Evolutionary conservation across 2,329 filamentous ascomycete species (phyloP), one percentile per base, ranked within the genome.

Genomic region (Incumbomyces delicatus): DNA sequence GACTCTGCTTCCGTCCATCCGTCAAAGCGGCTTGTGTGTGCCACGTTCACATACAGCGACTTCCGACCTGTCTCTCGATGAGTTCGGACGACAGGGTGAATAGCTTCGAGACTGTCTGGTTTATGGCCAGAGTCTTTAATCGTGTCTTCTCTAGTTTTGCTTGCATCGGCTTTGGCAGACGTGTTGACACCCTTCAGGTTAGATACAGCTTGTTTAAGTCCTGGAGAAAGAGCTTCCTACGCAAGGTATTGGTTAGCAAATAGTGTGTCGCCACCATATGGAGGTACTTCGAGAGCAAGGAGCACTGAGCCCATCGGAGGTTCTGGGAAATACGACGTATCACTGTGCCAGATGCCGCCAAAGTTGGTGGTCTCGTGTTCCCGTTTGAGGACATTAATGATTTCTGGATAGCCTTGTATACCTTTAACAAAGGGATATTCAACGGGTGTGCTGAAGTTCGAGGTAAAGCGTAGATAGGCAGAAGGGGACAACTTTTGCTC

Each of bases 1-100:
- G 41, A 49, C 38, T 60, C 58, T 7, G 52, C 55, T 31, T 58
- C 53, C 3, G 58, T 58, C 52, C 57, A 55, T 8, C 58, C 58
- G 11, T 59, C 51, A 22, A 60, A 60, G 18, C 52, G 54, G 16
- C 57, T 57, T 14, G 59, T 63, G 47, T 61, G 63, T 20, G 56
- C 60, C 1, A 53, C 49, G 42, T 65, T 65, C 31, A 66, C 60
- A 35, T 59, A 65, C 2, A 66, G 53, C 1, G 61, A 57, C 41
- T 64, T 63, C 34, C 58, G 47, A 1, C 61, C 61, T 0, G 63
- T 66, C 27, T 56, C 58, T 1, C 62, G 63, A 53, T 65, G 62
- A 2, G 58, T 59, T 3, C 61, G 53, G 14, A 65, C 59, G 12
- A 63, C 50, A 10, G 62, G 62, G 47, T 64, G 62, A 7, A 57